Evolutionary conservation across 257 asterid genomes (phyloP).

Genomic region (Petunia axillaris): DNA sequence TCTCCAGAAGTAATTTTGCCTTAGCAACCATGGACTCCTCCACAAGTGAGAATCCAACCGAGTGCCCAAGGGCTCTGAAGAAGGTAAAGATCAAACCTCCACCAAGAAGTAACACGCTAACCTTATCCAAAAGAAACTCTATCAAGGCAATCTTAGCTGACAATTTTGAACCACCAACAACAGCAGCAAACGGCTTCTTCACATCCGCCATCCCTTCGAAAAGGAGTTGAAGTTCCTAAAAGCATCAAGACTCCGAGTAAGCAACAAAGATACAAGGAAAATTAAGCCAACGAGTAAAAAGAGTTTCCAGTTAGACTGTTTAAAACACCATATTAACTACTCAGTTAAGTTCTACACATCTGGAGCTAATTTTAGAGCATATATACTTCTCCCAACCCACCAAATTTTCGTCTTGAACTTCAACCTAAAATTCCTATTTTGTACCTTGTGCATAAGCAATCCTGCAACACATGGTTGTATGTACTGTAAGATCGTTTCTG

Average conservation of each 20-base stretch:
- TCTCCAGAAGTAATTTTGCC: conserved; percentile 48
- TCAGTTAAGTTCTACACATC: not conserved
- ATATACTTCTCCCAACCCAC: no score
- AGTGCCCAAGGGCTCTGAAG: conserved; percentile 50
- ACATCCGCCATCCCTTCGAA: conserved; percentile 73
- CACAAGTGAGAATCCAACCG: conserved; percentile 53
- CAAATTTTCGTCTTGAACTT: no score
- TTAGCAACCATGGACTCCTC: conserved; percentile 51
- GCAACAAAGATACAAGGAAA: not conserved
- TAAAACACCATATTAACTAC: not conserved
- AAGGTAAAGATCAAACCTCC: conserved; percentile 57
- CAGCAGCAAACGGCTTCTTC: conserved; percentile 53
- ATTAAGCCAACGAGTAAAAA: not conserved
- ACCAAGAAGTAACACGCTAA: conserved; percentile 44
- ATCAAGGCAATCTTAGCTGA: conserved; percentile 46
- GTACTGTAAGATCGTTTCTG: conserved; percentile 80
- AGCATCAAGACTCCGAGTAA: no score
- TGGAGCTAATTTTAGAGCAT: no score
- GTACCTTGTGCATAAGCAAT: conserved; percentile 75
- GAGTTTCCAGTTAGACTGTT: not conserved
- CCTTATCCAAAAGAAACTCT: conserved; percentile 47
- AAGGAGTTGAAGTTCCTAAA: conserved; percentile 67
- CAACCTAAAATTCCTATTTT: not conserved
- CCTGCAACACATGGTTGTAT: conserved; percentile 82
- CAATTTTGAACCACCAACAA: conserved; percentile 35